Evolutionary conservation across 176 grass and related monocot species (phyloP).

Genomic region (Saccharum officinarum): DNA sequence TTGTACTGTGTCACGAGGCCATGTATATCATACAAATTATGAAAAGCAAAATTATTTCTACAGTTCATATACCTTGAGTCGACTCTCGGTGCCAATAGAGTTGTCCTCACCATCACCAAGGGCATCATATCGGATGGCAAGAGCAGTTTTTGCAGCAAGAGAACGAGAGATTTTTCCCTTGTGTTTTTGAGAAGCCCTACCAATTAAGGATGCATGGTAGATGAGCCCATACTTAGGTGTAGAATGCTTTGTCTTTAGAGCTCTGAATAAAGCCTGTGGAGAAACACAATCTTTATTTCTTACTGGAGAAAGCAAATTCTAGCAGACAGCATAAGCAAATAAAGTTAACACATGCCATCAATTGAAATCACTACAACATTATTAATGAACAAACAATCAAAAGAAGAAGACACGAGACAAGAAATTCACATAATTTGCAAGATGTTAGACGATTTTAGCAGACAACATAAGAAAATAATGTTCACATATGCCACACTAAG

Average conservation of each 20-base stretch:
- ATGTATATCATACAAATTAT: not conserved
- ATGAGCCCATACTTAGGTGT: constrained; percentile 97
- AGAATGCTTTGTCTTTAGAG: constrained; percentile 81
- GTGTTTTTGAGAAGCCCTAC: constrained; percentile 68
- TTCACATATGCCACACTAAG: not conserved
- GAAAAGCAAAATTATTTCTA: not conserved
- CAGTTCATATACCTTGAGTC: constrained; percentile 63
- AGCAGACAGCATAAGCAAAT: not conserved
- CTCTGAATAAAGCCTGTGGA: constrained; percentile 84
- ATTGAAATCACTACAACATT: not conserved
- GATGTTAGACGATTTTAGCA: not conserved
- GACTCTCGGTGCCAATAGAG: constrained; percentile 67
- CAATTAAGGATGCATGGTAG: constrained; percentile 92
- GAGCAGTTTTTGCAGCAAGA: constrained; percentile 76
- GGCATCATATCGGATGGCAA: constrained; percentile 84
- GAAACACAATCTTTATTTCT: constrained; percentile 8
- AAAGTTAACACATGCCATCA: not conserved
- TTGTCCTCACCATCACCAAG: constrained; percentile 81
- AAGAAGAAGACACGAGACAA: not conserved
- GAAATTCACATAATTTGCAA: not conserved
- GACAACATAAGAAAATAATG: not conserved
- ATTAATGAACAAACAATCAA: not conserved
- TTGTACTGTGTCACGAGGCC: not conserved
- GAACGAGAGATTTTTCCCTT: constrained; percentile 93
- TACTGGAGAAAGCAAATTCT: not conserved